Conservation (phyloP, 2,329 filamentous ascomycete genomes). For the Beauveria caledonica region DNA sequence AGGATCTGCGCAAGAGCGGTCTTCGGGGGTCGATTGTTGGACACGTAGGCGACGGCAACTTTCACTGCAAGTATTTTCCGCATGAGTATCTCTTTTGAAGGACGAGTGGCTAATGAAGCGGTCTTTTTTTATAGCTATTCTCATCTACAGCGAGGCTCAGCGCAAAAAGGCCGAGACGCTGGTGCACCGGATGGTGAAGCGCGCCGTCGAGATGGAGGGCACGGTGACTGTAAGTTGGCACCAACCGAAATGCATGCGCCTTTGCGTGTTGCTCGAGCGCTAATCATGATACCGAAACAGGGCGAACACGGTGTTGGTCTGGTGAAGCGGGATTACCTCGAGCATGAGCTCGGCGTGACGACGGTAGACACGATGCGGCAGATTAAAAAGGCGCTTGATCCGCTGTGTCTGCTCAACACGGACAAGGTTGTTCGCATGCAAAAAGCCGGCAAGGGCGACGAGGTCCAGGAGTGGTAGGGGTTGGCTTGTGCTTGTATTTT, state of each 20-base stretch:
- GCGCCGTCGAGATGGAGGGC: conserved; percentile 75
- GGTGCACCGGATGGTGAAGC: conserved; percentile 78
- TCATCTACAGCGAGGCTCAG: conserved; percentile 58
- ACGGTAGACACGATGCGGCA: conserved; percentile 80
- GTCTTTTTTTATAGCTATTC: conserved; percentile 32
- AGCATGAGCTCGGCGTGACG: conserved; percentile 64
- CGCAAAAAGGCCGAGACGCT: conserved; percentile 58
- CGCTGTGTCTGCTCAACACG: conserved; percentile 59
- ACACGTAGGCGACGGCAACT: conserved; percentile 72
- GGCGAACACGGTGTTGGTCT: conserved; percentile 80
- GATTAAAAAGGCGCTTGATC: conserved; percentile 77
- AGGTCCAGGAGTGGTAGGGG: conserved; percentile 37
- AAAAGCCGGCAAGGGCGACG: conserved; percentile 30
- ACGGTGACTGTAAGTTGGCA: conserved; percentile 58
- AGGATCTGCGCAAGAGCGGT: conserved; percentile 34
- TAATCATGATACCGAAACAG: conserved; percentile 22
- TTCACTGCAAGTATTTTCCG: conserved; percentile 44
- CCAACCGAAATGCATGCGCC: too few relatives aligned
- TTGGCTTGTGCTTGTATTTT: too few relatives aligned
- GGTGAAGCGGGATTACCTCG: conserved; percentile 76
- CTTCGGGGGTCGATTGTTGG: conserved; percentile 51
- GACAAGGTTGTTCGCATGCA: conserved; percentile 61
- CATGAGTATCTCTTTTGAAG: neutral
- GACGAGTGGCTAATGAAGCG: conserved; percentile 14
- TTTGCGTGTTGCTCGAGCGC: neutral